Conservation (phyloP, 345 rosid genomes). For the Murraya paniculata region DNA sequence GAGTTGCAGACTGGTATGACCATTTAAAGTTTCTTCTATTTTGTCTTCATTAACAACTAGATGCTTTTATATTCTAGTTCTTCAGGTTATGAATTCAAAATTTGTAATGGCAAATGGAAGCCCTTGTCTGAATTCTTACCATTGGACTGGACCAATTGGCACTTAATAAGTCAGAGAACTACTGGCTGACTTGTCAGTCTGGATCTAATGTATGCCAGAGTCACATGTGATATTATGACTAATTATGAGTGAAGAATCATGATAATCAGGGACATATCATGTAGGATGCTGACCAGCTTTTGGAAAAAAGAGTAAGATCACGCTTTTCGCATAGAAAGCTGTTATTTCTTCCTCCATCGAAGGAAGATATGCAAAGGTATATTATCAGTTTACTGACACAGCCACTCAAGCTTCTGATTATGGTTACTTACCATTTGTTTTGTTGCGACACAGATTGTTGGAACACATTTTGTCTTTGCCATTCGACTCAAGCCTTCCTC, state of each 20-base stretch:
- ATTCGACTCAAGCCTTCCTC: slow-evolving; percentile 57
- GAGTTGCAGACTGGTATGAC: slow-evolving; percentile 74
- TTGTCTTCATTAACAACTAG: background rate
- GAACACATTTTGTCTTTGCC: slow-evolving; percentile 77
- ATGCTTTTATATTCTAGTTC: background rate
- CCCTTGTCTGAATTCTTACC: background rate
- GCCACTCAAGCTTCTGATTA: slow-evolving; percentile 17
- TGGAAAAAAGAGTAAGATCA: slow-evolving; percentile 94
- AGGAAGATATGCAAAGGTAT: slow-evolving; percentile 67
- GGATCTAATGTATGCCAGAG: background rate
- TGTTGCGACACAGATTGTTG: slow-evolving; percentile 58
- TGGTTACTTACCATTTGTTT: background rate
- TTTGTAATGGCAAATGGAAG: background rate
- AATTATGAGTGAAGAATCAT: background rate
- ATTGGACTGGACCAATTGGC: background rate
- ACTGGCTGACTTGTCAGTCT: background rate
- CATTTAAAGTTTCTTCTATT: background rate
- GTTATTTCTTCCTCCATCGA: slow-evolving; percentile 76
- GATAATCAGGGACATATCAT: background rate
- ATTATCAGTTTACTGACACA: background rate
- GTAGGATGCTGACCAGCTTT: slow-evolving; percentile 96
- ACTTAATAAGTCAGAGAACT: background rate
- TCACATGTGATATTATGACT: background rate
- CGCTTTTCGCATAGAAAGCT: slow-evolving; percentile 88
- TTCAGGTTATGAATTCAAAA: background rate